Evolutionary conservation across 208 protist species (phyloP), one percentile per base, ranked within the genome.

Genomic region (Trypanosoma boissoni): DNA sequence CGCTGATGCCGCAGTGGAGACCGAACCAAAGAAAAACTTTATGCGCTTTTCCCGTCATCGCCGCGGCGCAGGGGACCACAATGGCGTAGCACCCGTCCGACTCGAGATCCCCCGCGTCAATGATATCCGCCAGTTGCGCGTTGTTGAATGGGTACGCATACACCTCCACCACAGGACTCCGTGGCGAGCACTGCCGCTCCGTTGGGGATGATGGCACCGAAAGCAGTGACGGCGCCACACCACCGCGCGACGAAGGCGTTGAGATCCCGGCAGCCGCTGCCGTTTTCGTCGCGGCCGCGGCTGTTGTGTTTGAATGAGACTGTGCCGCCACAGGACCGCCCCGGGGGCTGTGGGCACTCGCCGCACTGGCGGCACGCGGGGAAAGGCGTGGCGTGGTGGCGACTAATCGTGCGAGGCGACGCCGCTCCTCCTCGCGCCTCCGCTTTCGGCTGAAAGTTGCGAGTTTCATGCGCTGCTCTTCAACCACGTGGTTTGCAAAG

Each of bases 1-100:
- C 59, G 28, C 46, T 48, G 32, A 84, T 23, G 41, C 41, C n/a
- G 7, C 68, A 80, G 26, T 56, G 21, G 6, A 39, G 50, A 16
- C 80, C 80, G 34, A 82, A 54, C 80, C 84, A 86, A 23, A 88
- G 51, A 48, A 81, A 88, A 18, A 80, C 67, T 2, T 37, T 64
- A 58, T 74, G 39, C 4, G 21, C 10, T 24, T 50, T 8, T 37
- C 45, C 18, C 12, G 36, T 3, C 10, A 26, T 48, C 14, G 8
- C 42, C 4, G 51, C 64, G 27, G 31, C 29, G 29, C 56, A 44
- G 14, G 79, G 80, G 23, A 87, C 60, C 48, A 77, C 52, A 32
- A 88, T 58, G 8, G 61, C 71, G 68, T 89, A 92, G 64, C 73
- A 80, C 37, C 57, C 21, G 21, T 74, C 65, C 8, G 72, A 21